Conservation (phyloP, 1,284 basidiomycete species). For the Omphalotus olearius region DNA sequence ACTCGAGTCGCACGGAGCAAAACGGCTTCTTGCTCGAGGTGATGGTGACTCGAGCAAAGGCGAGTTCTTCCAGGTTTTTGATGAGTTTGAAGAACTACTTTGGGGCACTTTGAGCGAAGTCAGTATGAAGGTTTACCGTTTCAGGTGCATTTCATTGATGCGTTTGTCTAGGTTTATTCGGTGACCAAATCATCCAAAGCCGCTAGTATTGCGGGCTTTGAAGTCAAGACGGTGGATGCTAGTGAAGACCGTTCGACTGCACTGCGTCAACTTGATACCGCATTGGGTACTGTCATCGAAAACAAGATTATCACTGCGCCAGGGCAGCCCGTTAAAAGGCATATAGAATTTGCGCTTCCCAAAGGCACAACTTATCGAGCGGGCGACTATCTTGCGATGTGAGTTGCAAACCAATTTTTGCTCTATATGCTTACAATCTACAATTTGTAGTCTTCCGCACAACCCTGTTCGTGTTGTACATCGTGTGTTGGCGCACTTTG, state of each 20-base stretch:
- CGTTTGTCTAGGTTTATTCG: slow-evolving; percentile 25
- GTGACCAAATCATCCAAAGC: slow-evolving; percentile 18
- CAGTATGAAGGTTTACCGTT: background rate
- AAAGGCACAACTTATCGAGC: slow-evolving; percentile 34
- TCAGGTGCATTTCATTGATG: background rate
- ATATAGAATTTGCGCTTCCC: slow-evolving; percentile 42
- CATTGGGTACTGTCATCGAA: slow-evolving; percentile 34
- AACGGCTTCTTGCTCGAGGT: slow-evolving; percentile 34
- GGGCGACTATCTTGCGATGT: slow-evolving; percentile 49
- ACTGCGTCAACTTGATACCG: slow-evolving; percentile 35
- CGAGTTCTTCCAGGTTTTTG: slow-evolving; percentile 42
- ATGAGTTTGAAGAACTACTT: slow-evolving; percentile 37
- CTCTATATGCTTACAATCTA: background rate
- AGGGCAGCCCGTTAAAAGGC: slow-evolving; percentile 36
- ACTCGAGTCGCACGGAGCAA: slow-evolving; percentile 34
- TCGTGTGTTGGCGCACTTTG: slow-evolving; percentile 34
- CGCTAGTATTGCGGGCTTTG: slow-evolving; percentile 18
- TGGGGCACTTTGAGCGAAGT: slow-evolving; percentile 36
- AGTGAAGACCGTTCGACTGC: slow-evolving; percentile 30
- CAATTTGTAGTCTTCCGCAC: slow-evolving; percentile 29
- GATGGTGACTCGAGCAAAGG: slow-evolving; percentile 38
- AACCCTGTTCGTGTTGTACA: slow-evolving; percentile 35
- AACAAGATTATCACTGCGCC: slow-evolving; percentile 35
- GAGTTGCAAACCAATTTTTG: slow-evolving; percentile 8
- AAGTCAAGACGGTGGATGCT: slow-evolving; percentile 29